Percentiles rank a stretch among this genome's conserved stretches.
Conservation (phyloP, 192 early-diverging fungal species). For the Rhizoclosmatium globosum region DNA sequence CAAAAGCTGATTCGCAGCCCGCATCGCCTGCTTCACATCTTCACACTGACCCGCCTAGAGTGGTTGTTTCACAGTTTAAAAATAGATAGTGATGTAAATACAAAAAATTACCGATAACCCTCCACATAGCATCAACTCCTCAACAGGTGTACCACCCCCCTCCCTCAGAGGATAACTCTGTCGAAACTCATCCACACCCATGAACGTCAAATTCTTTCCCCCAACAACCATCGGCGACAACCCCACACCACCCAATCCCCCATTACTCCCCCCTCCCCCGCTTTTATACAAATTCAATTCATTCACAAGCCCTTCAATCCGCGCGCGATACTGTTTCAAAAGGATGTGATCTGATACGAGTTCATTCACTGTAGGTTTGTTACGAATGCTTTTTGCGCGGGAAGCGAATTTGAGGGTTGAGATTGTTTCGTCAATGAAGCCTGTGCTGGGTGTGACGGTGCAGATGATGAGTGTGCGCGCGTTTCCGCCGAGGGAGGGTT, state of each 20-base stretch:
- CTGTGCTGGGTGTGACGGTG: conserved; percentile 63
- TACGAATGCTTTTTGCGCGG: conserved; percentile 87
- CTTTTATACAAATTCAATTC: neutral
- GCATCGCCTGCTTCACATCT: neutral
- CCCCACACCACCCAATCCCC: too few relatives aligned
- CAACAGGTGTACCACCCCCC: too few relatives aligned
- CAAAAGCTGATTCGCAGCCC: neutral
- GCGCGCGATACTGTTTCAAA: conserved; percentile 73
- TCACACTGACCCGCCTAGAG: neutral
- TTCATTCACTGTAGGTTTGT: conserved; percentile 83
- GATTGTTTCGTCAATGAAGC: conserved; percentile 74
- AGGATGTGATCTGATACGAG: conserved; percentile 80
- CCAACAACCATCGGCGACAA: too few relatives aligned
- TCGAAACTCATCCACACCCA: conserved; percentile 13
- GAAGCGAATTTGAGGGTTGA: conserved; percentile 95
- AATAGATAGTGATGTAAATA: too few relatives aligned
- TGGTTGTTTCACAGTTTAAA: neutral
- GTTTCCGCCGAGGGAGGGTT: conserved; percentile 90
- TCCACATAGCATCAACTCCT: too few relatives aligned
- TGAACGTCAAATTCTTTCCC: neutral
- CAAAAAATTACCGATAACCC: too few relatives aligned
- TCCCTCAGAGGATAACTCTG: conserved; percentile 7
- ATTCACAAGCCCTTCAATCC: too few relatives aligned
- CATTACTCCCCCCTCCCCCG: neutral
- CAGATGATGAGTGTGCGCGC: conserved; percentile 91